Base-by-base conservation (phyloP, 345 rosid species). In the Passiflora organensis region DNA sequence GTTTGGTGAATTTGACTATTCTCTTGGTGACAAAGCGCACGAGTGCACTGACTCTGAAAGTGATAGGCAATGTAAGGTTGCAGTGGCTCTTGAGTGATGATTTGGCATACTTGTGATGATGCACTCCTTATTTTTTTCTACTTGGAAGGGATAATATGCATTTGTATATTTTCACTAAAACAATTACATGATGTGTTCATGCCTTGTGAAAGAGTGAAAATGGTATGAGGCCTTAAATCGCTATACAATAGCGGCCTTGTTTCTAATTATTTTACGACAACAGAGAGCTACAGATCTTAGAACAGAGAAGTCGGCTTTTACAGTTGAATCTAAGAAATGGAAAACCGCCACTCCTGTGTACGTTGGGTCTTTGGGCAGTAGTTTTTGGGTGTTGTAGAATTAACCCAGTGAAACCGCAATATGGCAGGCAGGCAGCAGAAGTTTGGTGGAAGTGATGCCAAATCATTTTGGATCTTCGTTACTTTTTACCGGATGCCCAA, bases 31-130 rank as follows among this genome's bases (percentile, higher is more conserved):
- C 97, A 13, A 93, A 89, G 80, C 96, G 89, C 72, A 93, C 99
- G 2, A 89, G 99, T 66, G 99, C 99, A 8, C 75, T 93, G 62
- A 93, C 99, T 41, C 63, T 93, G 64, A 96, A 93, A 76, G 99
- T 93, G 56, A 67, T 89, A n/a, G 99, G 99, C 16, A 93, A 93
- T 65, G 97, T 94, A 93, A 93, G 74, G 99, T 97, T 0, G 99
- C 97, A 0, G 79, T 85, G 70, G 99, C 99, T n/a, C n/a, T n/a
- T n/a, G n/a, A n/a, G n/a, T n/a, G n/a, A n/a, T n/a, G n/a, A n/a
- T n/a, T n/a, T n/a, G n/a, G n/a, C n/a, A n/a, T n/a, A n/a, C n/a
- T n/a, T n/a, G n/a, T n/a, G n/a, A n/a, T n/a, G n/a, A n/a, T n/a
- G n/a, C n/a, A n/a, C n/a, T n/a, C n/a, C n/a, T n/a, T n/a, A n/a